Evolutionary conservation across 73 alveolate species (phyloP), one percentile per base, ranked within the genome.

Genomic region (Paramecium primaurelia): DNA sequence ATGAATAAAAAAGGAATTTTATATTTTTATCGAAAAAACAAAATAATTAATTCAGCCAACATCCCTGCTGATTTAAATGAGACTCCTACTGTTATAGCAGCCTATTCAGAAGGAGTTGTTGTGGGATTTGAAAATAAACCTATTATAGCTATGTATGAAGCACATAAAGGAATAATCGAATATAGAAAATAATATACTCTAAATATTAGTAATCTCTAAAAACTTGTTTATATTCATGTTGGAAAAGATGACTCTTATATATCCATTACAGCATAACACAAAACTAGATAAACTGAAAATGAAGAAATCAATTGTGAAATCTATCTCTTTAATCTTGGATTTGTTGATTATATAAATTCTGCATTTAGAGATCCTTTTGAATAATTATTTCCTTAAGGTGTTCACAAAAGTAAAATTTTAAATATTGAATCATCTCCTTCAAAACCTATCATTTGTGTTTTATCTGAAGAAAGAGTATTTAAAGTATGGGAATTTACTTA

Each of bases 331-430:
- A 89, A 89, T 40, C 75, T 45, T 32, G 94, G 94, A 28, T 51
- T 89, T 38, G 94, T 89, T 22, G 94, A 89, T 34, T 51, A 34
- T 25, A 89, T 89, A 1, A 89, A 68, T 30, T 51, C 94, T 7
- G 94, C 94, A 2, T 71, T 71, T 26, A 42, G 88, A 42, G 94
- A 89, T 89, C 92, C 94, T 7, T 89, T 89, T 89, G 94, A 89
- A 73, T 83, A 77, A 6, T 49, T 89, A 1, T 89, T 71, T 20
- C 90, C 94, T 22, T 45, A 44, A 30, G 94, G 94, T 12, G 94
- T 89, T 42, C 94, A 89, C 77, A 89, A 89, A 45, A 59, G 71
- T 36, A 71, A 49, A 32, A 71, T 89, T 1, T 18, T 89, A 2
- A 60, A 71, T 38, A 32, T 77, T 26, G 94, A 77, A 32, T n/a